Base-by-base conservation (phyloP, 2,329 filamentous ascomycete species). In the Arthrinium puccinioides region DNA sequence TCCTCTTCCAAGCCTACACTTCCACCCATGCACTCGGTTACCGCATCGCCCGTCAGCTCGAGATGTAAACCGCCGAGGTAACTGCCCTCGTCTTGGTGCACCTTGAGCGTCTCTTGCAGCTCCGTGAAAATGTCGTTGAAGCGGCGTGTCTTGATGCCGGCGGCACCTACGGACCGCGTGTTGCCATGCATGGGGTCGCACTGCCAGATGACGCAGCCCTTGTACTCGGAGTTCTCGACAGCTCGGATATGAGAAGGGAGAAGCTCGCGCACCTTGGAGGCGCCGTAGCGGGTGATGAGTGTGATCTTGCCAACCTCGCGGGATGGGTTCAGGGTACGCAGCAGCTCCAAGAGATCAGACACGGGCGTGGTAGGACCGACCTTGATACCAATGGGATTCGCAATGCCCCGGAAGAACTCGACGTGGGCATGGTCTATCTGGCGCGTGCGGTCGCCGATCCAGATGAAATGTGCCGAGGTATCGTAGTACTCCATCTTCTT, bases 161-260 rank as follows among this genome's bases (percentile, higher is more conserved):
- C 67, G n/a, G n/a, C n/a, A 0, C 77, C 73, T 0, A 86, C 90
- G 15, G 76, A 73, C 29, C 72, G 66, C 25, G 79, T 83, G 63
- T 84, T 84, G 44, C 92, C 92, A 64, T 98, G 92, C 92, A 98
- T 98, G 16, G 92, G 92, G 63, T 98, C 92, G 64, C 90, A 97
- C 66, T 97, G 92, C 90, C 90, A 97, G 50, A 96, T 87, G 4
- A 94, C 87, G 16, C 62, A 64, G 35, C 69, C 61, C 32, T 60
- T 60, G 61, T 78, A 79, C 61, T 81, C 87, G 40, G 84, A 89
- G 50, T 72, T 72, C 59, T 92, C 84, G 19, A 98, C 90, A 25
- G 87, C 87, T 48, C 84, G 79, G 57, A 98, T 97, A 62, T 97
- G 92, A 8, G 67, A 71, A 0, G 88, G 87, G 1, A 98, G 75